These are phyloP conservation scores for Candida anutae DNA, from an alignment of 1,139 yeast genomes.

Conservation along the genomic window DNA sequence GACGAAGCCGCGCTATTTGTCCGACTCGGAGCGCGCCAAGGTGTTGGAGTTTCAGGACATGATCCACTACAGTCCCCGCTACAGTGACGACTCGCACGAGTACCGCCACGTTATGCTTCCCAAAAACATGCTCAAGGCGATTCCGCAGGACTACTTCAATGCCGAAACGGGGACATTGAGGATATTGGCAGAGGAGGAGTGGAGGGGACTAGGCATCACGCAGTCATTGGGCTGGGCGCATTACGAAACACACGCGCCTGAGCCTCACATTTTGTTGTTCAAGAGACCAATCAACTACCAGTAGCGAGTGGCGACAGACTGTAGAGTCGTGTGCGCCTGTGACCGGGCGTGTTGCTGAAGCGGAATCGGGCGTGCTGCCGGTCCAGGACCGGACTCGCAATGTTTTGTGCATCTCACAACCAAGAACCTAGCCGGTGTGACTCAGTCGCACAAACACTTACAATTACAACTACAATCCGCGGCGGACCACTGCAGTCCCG, in stretches of 20 bases:
- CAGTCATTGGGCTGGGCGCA: slow-evolving; percentile 98
- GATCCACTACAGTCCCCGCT: slow-evolving; percentile 89
- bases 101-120: slow-evolving; percentile 93
- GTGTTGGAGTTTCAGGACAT: slow-evolving; percentile 88
- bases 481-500: too few species aligned
- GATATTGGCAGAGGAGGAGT: slow-evolving; percentile 87
- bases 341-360: too few species aligned
- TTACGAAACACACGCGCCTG: slow-evolving; percentile 97
- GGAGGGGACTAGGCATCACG: slow-evolving; percentile 98
- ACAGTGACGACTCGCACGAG: slow-evolving; percentile 85
- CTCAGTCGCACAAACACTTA: too few species aligned
- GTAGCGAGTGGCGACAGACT: too few species aligned
- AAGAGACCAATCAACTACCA: slow-evolving; percentile 53
- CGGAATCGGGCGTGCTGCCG: too few species aligned
- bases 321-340: too few species aligned
- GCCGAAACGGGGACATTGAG: slow-evolving; percentile 92
- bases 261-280: slow-evolving; percentile 91
- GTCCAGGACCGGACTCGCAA: too few species aligned
- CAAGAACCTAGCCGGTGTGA: too few species aligned
- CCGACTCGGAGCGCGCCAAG: slow-evolving; percentile 78
- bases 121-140: slow-evolving; percentile 87
- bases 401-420: too few species aligned
- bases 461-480: too few species aligned
- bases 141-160: slow-evolving; percentile 94
- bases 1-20: slow-evolving; percentile 57